Percentiles rank a stretch among this genome's conserved stretches.
Evolutionary conservation across 768 basidiomycete species (phyloP).

Genomic region (Podaxis sp.): DNA sequence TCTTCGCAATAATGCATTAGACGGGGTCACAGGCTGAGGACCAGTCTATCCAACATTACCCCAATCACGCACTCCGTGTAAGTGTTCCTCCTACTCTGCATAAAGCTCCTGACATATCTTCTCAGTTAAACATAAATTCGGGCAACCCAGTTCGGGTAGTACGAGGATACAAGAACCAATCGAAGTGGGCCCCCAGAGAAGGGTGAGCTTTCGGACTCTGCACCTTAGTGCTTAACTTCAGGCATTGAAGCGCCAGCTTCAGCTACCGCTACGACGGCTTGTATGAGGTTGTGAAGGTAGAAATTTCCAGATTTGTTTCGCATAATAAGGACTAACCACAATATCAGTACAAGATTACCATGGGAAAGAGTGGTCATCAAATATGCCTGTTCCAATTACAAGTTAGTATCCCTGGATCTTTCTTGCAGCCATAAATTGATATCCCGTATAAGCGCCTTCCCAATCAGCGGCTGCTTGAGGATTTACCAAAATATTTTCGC

Average conservation of each 20-base stretch:
- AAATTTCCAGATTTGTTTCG: conserved; percentile 1
- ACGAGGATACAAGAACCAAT: conserved; percentile 31
- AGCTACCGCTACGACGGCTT: conserved; percentile 46
- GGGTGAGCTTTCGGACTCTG: conserved; percentile 25
- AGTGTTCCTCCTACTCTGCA: background rate
- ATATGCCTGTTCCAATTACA: conserved; percentile 17
- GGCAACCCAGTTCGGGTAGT: conserved; percentile 40
- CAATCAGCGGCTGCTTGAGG: conserved; percentile 9
- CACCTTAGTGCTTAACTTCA: background rate
- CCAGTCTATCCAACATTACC: conserved; percentile 34
- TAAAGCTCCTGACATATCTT: background rate
- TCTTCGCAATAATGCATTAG: conserved; percentile 18
- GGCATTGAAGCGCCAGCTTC: background rate
- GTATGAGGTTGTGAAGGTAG: conserved; percentile 36
- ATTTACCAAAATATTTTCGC: background rate
- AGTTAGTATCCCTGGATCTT: conserved; percentile 6
- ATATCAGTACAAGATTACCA: background rate
- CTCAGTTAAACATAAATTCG: conserved; percentile 29
- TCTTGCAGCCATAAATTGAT: background rate
- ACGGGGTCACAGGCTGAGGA: conserved; percentile 27
- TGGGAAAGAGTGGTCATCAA: conserved; percentile 13
- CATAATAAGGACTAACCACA: too few relatives aligned
- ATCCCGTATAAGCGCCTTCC: background rate
- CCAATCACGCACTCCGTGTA: conserved; percentile 36
- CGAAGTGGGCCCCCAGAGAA: conserved; percentile 32